Conservation (phyloP, 306 rosid species). For the Quercus glauca region DNA sequence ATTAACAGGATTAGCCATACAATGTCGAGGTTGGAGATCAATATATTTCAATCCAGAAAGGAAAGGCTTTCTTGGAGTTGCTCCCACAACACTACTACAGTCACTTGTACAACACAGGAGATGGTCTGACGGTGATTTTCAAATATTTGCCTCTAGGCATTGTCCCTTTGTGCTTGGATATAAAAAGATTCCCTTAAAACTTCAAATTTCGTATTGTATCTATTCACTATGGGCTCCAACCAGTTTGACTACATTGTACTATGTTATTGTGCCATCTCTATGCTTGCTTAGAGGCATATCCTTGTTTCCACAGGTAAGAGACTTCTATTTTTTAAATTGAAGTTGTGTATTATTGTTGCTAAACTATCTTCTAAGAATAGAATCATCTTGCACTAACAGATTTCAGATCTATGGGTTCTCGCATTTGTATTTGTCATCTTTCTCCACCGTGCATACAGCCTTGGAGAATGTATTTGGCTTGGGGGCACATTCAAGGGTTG, state of each 20-base stretch:
- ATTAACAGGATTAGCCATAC: constrained; percentile 14
- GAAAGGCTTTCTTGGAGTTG: constrained; percentile 3
- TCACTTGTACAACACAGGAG: not conserved
- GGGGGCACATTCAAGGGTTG: not conserved
- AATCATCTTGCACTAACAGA: not conserved
- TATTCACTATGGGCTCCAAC: not conserved
- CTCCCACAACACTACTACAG: not conserved
- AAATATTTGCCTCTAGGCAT: not conserved
- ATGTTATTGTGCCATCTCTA: not conserved
- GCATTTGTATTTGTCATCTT: not conserved
- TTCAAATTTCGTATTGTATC: not conserved
- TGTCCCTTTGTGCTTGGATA: constrained; percentile 2
- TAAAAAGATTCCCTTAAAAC: not conserved
- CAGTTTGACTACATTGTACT: not conserved
- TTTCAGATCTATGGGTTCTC: not conserved
- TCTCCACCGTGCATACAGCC: not conserved
- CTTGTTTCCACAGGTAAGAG: constrained; percentile 11
- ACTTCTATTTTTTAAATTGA: not conserved
- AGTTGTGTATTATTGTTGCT: not conserved
- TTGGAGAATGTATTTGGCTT: not conserved
- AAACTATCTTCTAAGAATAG: not conserved
- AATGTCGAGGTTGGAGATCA: constrained; percentile 26
- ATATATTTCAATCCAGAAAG: not conserved
- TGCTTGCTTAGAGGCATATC: constrained; percentile 9
- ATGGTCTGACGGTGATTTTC: not conserved